A percentile compares a stretch with the other conserved stretches of the same genome.
phyloP scores from a whole-genome alignment of 371 early-diverging fungal genomes.

The Mucor mucedo region DNA sequence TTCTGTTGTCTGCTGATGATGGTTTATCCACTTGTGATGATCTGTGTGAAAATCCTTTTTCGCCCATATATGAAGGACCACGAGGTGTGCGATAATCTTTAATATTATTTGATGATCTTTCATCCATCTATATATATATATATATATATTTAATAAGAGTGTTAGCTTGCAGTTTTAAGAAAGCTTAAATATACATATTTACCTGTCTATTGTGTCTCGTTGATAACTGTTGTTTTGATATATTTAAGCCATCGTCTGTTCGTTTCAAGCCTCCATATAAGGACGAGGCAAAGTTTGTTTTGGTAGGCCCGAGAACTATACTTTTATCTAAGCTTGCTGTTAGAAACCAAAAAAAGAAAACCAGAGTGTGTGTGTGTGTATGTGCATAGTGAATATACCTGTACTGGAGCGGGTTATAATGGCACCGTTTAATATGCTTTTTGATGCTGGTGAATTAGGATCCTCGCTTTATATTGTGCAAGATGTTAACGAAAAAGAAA shows the following conservation, averaged over 20 bases:
- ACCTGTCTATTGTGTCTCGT: constrained; percentile 31
- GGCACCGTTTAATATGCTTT: constrained; percentile 42
- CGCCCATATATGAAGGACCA: constrained; percentile 34
- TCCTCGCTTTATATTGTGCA: constrained; percentile 38
- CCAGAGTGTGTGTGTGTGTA: no score
- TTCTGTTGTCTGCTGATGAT: constrained; percentile 19
- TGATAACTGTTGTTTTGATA: constrained; percentile 20
- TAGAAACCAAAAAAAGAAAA: neutral
- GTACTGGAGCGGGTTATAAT: constrained; percentile 35
- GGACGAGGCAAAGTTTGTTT: constrained; percentile 65
- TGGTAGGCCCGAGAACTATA: constrained; percentile 62
- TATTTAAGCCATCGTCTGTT: constrained; percentile 39
- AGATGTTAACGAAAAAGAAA: neutral
- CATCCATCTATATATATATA: constrained; percentile 20
- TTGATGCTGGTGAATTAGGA: constrained; percentile 36
- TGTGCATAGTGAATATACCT: constrained; percentile 6
- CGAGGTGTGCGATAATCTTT: constrained; percentile 31
- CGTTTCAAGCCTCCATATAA: constrained; percentile 56
- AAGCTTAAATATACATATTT: neutral
- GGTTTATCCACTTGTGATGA: constrained; percentile 17
- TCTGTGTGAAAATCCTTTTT: constrained; percentile 37
- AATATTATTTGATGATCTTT: constrained; percentile 4
- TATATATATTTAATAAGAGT: neutral
- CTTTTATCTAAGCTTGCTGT: constrained; percentile 44
- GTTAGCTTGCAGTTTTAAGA: neutral